Evolutionary conservation across 345 rosid species (phyloP), one percentile per base, ranked within the genome.

Genomic region (Rhodamnia argentea): DNA sequence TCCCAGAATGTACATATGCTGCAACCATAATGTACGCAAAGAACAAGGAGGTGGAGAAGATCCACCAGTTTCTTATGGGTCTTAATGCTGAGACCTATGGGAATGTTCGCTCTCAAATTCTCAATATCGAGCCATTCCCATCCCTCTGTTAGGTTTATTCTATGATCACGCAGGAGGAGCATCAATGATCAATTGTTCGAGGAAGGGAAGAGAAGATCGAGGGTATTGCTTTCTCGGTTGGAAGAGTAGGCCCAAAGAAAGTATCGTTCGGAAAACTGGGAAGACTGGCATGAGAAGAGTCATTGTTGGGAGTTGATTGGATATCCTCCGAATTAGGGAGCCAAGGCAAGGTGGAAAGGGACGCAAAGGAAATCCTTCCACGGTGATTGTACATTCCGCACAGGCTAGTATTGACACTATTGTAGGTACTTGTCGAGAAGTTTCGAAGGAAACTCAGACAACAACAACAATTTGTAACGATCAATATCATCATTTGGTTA

Each of bases 31-130:
- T 16, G 44, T 42, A 5, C 2, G 23, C 4, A 52, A 62, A 18
- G 23, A 22, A 24, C 37, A 58, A 87, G 22, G 84, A 82, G 18
- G 26, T 9, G 10, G 27, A 32, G 18, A 85, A 13, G 53, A 53
- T 83, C 13, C 78, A 85, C 52, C 76, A 75, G 7, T 84, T 87
- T 29, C 42, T 89, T 8, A 54, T 89, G 64, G 86, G 89, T 4
- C 55, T 87, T 14, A 57, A 89, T 52, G 82, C 53, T 0, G 0
- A 53, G 7, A 22, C n/a, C 4, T 85, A 26, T 50, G 52, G 27
- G 5, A 76, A 32, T 3, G 6, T 83, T 4, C 4, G 51, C 3
- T n/a, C n/a, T n/a, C n/a, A n/a, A n/a, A n/a, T n/a, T n/a, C n/a
- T n/a, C n/a, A n/a, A n/a, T n/a, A n/a, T n/a, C n/a, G n/a, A n/a